Percentiles rank a stretch among this genome's conserved stretches.
Evolutionary conservation across 208 protist species (phyloP).

Genomic region (Porcisia hertigi): DNA sequence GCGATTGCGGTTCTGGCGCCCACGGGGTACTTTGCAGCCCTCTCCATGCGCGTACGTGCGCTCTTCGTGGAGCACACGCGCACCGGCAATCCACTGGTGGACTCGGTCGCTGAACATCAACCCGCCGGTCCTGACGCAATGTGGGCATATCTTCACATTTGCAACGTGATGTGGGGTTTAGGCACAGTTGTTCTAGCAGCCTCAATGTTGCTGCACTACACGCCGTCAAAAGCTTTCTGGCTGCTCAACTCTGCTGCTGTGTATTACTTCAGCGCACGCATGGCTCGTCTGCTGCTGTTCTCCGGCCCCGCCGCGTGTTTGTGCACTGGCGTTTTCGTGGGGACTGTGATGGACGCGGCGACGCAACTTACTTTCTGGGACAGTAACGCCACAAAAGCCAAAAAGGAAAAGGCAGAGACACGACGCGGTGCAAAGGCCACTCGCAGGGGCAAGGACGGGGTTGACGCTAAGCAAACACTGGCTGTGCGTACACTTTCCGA

Average conservation of each 20-base stretch:
- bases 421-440: too few relatives aligned
- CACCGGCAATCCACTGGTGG: slow-evolving; percentile 80
- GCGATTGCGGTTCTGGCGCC: slow-evolving; percentile 36
- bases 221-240: too few relatives aligned
- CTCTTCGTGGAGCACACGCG: slow-evolving; percentile 74
- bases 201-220: too few relatives aligned
- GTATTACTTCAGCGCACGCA: slow-evolving; percentile 63
- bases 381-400: neutral
- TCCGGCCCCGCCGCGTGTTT: slow-evolving; percentile 41
- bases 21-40: slow-evolving; percentile 50
- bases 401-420: neutral
- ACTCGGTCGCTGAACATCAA: slow-evolving; percentile 79
- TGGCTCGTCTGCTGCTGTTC: slow-evolving; percentile 75
- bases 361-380: neutral
- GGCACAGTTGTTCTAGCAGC: too few relatives aligned
- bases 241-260: slow-evolving; percentile 38
- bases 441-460: too few relatives aligned
- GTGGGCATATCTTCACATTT: slow-evolving; percentile 13
- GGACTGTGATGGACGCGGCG: slow-evolving; percentile 18
- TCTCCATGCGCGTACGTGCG: slow-evolving; percentile 63
- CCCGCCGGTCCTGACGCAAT: too few relatives aligned
- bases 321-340: slow-evolving; percentile 35
- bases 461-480: too few relatives aligned
- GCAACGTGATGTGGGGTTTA: too few relatives aligned
- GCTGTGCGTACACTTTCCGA: too few relatives aligned